Evolutionary conservation across 2,329 filamentous ascomycete species (phyloP), one percentile per base, ranked within the genome.

Genomic region (Aspergillus brasiliensis): DNA sequence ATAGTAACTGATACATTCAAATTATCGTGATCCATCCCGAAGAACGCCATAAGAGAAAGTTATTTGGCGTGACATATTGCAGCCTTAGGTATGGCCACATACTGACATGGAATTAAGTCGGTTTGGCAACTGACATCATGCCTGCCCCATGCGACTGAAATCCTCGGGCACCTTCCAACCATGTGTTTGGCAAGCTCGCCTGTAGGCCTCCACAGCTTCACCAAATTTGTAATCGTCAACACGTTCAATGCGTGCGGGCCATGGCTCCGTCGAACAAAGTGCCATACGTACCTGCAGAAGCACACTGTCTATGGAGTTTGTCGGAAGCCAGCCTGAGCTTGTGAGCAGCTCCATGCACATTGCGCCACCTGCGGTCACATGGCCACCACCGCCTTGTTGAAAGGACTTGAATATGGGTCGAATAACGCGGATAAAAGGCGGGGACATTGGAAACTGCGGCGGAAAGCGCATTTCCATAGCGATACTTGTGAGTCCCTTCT

Each of bases 341-440:
- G 92, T 96, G 62, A 97, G 82, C 4, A 95, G 82, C 75, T 95
- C 88, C 86, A 96, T 93, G 74, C 87, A 89, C 77, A 97, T 86
- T 1, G 92, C 91, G 1, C 93, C 93, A 23, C 93, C 93, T 1
- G 82, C 79, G 0, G 93, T 96, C 61, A 97, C 88, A 72, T 97
- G 91, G 0, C 92, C 92, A 23, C 93, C 93, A 19, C 92, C 93
- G 4, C 92, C 91, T 4, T 80, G 67, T 25, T 79, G 72, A 69
- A 94, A 94, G 2, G 86, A 82, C 19, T 94, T 73, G 73, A 97
- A 94, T 4, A 89, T 88, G 1, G 93, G 93, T 5, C 89, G 86
- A 56, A 97, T 84, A 15, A 97, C 87, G 6, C 93, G 88, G 27
- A 96, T 86, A 69, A 97, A 96, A 0, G 93, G 93, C 3, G 93